Evolutionary conservation across 129 eudicot genomes (phyloP).

Genomic region (Tanacetum coccineum): DNA sequence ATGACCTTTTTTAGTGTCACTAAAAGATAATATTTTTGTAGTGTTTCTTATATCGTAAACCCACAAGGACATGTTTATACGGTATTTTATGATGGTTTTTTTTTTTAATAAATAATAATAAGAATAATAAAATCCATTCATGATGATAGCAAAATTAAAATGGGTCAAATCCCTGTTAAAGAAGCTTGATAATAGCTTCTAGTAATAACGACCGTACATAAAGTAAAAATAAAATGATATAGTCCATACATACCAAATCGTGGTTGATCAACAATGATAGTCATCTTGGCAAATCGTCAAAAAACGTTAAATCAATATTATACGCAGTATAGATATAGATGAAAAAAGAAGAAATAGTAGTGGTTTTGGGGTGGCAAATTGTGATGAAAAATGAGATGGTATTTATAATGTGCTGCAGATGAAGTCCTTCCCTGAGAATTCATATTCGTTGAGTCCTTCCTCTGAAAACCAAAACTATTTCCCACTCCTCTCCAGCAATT

Average conservation of each 20-base stretch:
- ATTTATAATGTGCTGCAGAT: constrained; percentile 62
- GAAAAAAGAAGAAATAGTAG: neutral
- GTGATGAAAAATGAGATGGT: constrained; percentile 20
- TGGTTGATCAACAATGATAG: constrained; percentile 44
- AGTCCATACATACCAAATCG: constrained; percentile 44
- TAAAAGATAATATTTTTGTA: no score
- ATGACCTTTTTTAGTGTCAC: no score
- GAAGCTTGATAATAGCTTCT: no score
- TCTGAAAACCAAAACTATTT: constrained; percentile 39
- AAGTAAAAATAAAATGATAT: neutral
- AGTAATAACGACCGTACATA: no score
- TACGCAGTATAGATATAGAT: neutral
- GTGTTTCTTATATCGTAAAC: no score
- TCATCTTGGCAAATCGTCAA: constrained; percentile 34
- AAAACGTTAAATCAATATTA: neutral
- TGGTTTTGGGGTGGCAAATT: neutral
- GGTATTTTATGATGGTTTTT: no score
- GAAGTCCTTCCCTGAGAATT: constrained; percentile 66
- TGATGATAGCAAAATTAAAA: neutral
- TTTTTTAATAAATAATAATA: no score
- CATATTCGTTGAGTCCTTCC: constrained; percentile 43
- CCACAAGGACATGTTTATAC: no score
- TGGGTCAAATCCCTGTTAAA: no score
- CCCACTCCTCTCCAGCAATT: constrained; percentile 29
- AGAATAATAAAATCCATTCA: neutral